Evolutionary conservation across 2,329 filamentous ascomycete genomes (phyloP).

Genomic region (Acephala macrosclerotiorum): DNA sequence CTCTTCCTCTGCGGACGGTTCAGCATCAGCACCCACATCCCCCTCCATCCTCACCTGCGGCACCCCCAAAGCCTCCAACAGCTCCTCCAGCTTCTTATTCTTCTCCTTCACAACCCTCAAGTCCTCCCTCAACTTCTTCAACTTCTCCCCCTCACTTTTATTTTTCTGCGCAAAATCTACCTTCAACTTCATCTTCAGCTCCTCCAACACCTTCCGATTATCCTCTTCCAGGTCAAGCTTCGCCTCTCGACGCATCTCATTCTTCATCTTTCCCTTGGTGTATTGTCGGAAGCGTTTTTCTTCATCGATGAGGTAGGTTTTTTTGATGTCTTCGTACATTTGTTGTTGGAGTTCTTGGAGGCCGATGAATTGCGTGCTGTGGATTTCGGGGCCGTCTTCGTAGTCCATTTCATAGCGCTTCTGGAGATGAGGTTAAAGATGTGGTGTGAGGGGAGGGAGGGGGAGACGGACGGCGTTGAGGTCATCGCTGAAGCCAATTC

Average conservation of each 20-base stretch:
- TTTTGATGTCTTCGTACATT: constrained; percentile 6
- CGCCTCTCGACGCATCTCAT: not conserved
- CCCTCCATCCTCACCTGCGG: not conserved
- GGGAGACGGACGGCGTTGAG: not conserved
- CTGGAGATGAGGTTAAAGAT: not conserved
- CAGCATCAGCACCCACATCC: not conserved
- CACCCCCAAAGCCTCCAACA: not conserved
- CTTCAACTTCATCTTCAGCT: not conserved
- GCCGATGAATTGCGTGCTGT: not conserved
- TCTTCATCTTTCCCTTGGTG: not conserved
- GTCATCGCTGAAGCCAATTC: not conserved
- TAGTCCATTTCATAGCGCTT: not conserved
- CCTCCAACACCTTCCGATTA: not conserved
- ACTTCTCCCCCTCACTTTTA: not conserved
- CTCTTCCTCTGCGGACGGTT: not conserved
- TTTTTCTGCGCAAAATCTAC: not conserved
- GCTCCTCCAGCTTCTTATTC: not conserved
- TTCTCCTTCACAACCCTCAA: not conserved
- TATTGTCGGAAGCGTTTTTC: not conserved
- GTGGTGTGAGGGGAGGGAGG: not conserved
- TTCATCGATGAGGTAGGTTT: not conserved
- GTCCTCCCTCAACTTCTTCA: not conserved
- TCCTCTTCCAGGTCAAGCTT: constrained; percentile 1
- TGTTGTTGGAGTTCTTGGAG: not conserved
- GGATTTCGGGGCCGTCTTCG: not conserved